Evolutionary conservation across 345 rosid genomes (phyloP).

Genomic region (Linum usitatissimum): DNA sequence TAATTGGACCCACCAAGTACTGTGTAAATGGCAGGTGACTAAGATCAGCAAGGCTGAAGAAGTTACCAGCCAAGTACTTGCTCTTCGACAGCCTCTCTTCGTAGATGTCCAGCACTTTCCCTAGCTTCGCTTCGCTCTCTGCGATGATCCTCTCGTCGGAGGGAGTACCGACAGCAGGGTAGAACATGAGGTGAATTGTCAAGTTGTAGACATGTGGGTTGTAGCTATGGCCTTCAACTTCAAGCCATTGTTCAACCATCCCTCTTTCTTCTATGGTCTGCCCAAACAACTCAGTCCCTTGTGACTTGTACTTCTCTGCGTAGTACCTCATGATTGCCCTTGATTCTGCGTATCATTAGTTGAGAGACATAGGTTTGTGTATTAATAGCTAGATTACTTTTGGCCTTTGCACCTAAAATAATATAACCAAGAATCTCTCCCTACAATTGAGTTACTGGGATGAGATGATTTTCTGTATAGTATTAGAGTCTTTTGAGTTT

Average conservation of each 20-base stretch:
- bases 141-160: conserved; percentile 33
- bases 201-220: conserved; percentile 37
- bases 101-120: conserved; percentile 40
- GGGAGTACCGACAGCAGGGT: conserved; percentile 29
- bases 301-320: conserved; percentile 48
- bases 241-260: conserved; percentile 57
- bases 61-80: conserved; percentile 61
- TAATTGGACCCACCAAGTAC: conserved; percentile 45
- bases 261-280: conserved; percentile 37
- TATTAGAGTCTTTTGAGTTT: too few relatives aligned
- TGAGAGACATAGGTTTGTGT: too few relatives aligned
- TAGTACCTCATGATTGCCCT: conserved; percentile 60
- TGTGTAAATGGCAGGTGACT: conserved; percentile 53
- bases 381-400: too few relatives aligned
- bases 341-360: conserved; percentile 36
- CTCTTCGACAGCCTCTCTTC: conserved; percentile 48
- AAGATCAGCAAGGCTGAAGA: conserved; percentile 58
- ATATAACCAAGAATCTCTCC: too few relatives aligned
- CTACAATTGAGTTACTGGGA: too few relatives aligned
- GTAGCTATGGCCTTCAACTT: conserved; percentile 45
- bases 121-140: conserved; percentile 54
- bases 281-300: conserved; percentile 34
- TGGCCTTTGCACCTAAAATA: too few relatives aligned
- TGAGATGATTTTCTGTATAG: too few relatives aligned
- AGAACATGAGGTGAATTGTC: conserved; percentile 32